Conservation (phyloP, 1,284 basidiomycete genomes). For the Leucoagaricus sp. region DNA sequence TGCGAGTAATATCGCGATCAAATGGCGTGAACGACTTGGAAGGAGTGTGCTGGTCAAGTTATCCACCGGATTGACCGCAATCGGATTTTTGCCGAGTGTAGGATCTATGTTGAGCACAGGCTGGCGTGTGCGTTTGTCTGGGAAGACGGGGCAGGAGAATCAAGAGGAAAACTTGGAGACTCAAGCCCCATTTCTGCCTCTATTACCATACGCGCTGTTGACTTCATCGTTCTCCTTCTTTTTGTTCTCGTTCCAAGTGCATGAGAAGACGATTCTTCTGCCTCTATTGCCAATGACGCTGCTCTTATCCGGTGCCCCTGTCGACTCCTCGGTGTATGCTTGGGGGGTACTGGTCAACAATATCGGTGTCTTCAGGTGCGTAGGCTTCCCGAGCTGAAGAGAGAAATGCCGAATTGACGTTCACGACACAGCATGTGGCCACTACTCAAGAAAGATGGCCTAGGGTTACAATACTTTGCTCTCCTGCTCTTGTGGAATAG, state of each 20-base stretch:
- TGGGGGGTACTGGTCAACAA: conserved; percentile 85
- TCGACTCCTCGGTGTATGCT: conserved; percentile 68
- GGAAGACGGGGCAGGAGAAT: conserved; percentile 2
- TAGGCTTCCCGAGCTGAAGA: neutral
- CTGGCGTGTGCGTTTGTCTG: conserved; percentile 29
- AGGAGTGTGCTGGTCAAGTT: conserved; percentile 52
- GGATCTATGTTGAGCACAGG: conserved; percentile 53
- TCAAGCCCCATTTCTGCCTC: conserved; percentile 54
- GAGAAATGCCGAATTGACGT: neutral
- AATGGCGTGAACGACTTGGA: conserved; percentile 70
- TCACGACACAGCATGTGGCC: conserved; percentile 80
- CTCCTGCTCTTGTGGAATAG: conserved; percentile 79
- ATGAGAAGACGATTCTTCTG: conserved; percentile 92
- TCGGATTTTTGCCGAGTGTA: conserved; percentile 67
- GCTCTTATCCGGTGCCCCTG: conserved; percentile 65
- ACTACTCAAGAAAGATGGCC: conserved; percentile 77
- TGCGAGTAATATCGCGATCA: conserved; percentile 84
- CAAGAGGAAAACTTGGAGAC: conserved; percentile 20
- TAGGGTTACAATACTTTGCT: conserved; percentile 74
- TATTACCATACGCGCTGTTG: conserved; percentile 71
- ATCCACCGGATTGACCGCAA: conserved; percentile 57
- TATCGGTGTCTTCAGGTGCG: conserved; percentile 86
- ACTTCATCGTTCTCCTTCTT: conserved; percentile 87
- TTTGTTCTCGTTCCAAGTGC: conserved; percentile 94
- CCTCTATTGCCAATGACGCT: conserved; percentile 85